These are phyloP conservation scores for Alternaria consortialis DNA, from an alignment of 2,329 filamentous ascomycete species.

Conservation along the genomic window DNA sequence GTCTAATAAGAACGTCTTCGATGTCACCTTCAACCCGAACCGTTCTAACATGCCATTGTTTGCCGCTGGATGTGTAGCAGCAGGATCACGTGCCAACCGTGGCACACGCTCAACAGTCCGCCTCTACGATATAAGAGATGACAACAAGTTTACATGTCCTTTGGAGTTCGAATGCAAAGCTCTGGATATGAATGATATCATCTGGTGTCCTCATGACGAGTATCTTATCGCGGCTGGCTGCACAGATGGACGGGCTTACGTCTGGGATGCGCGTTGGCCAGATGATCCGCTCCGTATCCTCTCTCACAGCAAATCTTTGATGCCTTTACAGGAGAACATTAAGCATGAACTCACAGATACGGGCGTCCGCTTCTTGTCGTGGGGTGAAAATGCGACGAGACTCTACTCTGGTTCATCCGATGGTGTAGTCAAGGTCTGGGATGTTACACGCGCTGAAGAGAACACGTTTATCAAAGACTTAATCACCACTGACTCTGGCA, in stretches of 20 bases:
- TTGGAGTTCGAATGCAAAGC: conserved; percentile 66
- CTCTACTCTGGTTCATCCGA: conserved; percentile 70
- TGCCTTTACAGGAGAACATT: conserved; percentile 55
- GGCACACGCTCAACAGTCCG: conserved; percentile 61
- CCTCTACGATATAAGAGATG: conserved; percentile 57
- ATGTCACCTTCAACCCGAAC: conserved; percentile 64
- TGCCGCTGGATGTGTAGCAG: conserved; percentile 62
- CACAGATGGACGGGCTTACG: conserved; percentile 66
- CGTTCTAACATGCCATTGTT: conserved; percentile 54
- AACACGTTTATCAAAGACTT: conserved; percentile 63
- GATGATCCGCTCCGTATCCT: conserved; percentile 60
- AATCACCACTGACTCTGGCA: conserved; percentile 59
- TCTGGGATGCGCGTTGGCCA: conserved; percentile 66
- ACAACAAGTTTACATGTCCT: conserved; percentile 34
- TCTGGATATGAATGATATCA: conserved; percentile 68
- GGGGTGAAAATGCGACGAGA: conserved; percentile 61
- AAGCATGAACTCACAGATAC: conserved; percentile 63
- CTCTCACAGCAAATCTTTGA: conserved; percentile 61
- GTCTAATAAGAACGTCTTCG: conserved; percentile 65
- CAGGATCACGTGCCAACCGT: conserved; percentile 47
- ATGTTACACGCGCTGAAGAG: conserved; percentile 61
- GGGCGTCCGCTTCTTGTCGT: conserved; percentile 66
- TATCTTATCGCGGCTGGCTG: conserved; percentile 67
- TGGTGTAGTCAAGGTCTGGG: conserved; percentile 68
- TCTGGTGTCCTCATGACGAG: conserved; percentile 60